These are phyloP conservation scores for Eremomyces bilateralis DNA, from an alignment of 495 filamentous ascomycete genomes.

Conservation along the genomic window DNA sequence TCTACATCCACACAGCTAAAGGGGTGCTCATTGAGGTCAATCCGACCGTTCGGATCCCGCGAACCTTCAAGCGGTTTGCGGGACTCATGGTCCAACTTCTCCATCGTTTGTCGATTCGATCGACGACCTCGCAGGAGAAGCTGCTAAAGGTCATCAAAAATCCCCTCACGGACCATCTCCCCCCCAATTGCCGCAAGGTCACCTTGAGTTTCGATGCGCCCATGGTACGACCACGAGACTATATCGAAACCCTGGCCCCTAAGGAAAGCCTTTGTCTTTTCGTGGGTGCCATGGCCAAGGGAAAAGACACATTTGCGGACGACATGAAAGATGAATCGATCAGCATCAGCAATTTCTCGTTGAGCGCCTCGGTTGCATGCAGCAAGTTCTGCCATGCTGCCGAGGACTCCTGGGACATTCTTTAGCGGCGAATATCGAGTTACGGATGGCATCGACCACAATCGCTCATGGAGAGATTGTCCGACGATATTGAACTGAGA, in stretches of 20 bases:
- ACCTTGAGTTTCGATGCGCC: conserved; percentile 82
- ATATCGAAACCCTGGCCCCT: conserved; percentile 51
- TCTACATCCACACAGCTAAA: conserved; percentile 95
- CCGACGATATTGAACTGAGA: neutral
- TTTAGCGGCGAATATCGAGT: conserved; percentile 27
- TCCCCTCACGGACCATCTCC: conserved; percentile 88
- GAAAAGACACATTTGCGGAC: conserved; percentile 86
- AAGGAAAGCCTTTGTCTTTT: conserved; percentile 94
- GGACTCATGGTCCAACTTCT: conserved; percentile 98
- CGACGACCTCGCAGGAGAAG: conserved; percentile 89
- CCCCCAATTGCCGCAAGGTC: conserved; percentile 91
- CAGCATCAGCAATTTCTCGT: conserved; percentile 91
- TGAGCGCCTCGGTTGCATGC: conserved; percentile 92
- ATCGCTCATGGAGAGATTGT: conserved; percentile 2
- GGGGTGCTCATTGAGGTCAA: conserved; percentile 94
- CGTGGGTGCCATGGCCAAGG: conserved; percentile 96
- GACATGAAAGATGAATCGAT: conserved; percentile 88
- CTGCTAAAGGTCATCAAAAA: conserved; percentile 94
- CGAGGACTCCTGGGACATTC: conserved; percentile 87
- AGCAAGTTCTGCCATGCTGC: conserved; percentile 98
- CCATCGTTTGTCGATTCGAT: conserved; percentile 86
- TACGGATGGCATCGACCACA: neutral
- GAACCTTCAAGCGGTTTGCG: conserved; percentile 96
- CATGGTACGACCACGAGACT: conserved; percentile 71
- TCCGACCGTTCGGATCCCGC: conserved; percentile 85